These are phyloP conservation scores for Myxozyma vanderwaltii DNA, from an alignment of 805 yeast genomes.

Conservation along the genomic window DNA sequence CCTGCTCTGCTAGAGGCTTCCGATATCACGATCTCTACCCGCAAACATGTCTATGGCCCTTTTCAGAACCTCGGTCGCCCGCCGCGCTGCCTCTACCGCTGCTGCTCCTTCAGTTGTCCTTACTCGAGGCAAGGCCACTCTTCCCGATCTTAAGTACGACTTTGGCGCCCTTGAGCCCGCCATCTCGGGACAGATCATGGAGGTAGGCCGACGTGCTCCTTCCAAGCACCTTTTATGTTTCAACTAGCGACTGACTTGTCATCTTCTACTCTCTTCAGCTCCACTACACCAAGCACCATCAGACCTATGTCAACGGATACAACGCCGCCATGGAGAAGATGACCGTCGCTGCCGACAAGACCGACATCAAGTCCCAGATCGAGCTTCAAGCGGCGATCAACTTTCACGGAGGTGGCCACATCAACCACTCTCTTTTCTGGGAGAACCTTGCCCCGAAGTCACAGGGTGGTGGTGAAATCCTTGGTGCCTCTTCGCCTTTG, in stretches of 20 bases:
- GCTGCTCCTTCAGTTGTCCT: conserved; percentile 4
- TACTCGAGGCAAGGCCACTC: conserved; percentile 43
- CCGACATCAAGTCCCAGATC: conserved; percentile 60
- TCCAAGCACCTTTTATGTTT: neutral
- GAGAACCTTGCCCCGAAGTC: conserved; percentile 77
- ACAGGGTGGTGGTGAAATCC: conserved; percentile 69
- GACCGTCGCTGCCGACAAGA: conserved; percentile 60
- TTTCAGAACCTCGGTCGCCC: conserved; percentile 13
- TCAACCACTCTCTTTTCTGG: conserved; percentile 87
- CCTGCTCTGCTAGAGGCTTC: neutral
- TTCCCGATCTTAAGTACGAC: conserved; percentile 83
- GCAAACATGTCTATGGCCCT: conserved; percentile 12
- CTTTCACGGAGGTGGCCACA: conserved; percentile 91
- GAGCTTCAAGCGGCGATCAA: conserved; percentile 72
- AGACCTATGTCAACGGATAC: conserved; percentile 84
- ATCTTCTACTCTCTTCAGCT: conserved; percentile 18
- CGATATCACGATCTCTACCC: neutral
- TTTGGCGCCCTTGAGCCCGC: conserved; percentile 83
- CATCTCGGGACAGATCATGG: conserved; percentile 85
- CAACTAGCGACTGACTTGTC: neutral
- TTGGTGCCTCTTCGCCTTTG: conserved; percentile 58
- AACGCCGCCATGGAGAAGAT: conserved; percentile 76
- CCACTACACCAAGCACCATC: conserved; percentile 90
- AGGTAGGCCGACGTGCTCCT: conserved; percentile 17
- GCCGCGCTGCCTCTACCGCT: conserved; percentile 18